Base-by-base conservation (phyloP, 108 stramenopile genomes). In the Schizochytrium sp. region DNA sequence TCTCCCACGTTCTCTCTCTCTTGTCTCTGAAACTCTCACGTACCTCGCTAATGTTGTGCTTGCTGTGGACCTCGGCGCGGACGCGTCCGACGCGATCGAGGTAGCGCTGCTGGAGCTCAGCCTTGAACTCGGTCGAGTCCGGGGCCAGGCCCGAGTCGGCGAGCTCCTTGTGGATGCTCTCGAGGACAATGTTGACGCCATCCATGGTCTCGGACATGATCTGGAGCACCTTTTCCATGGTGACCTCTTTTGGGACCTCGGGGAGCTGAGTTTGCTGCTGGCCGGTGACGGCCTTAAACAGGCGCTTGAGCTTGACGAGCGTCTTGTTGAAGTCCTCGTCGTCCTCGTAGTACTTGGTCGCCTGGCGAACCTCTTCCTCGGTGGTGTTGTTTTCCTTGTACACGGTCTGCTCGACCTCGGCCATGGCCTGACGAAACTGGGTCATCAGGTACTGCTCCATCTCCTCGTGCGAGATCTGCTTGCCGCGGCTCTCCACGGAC, bases 321-420 rank as follows among this genome's bases (percentile, higher is more conserved):
- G 76, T 53, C 76, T 83, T 47, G 48, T 83, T 83, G 28, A 83
- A 83, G 51, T 83, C 76, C 51, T 47, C 48, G 76, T 83, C 76
- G 51, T 83, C 51, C 25, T 83, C 76, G 76, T 83, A 83, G 76
- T 45, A 83, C 45, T 10, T 18, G 51, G 76, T 53, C 18, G 76
- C 76, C 45, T 4, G 48, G 76, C 76, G 76, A 12, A 83, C 76
- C 18, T 83, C 76, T 12, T 83, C 76, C 76, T 83, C 76, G 76
- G 76, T 83, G 76, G 76, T 83, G 76, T 83, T 83, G 51, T 53
- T 53, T 53, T 83, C 76, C 76, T 45, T 83, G 76, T 83, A 83
- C 76, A 83, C 76, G 51, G 48, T 83, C 76, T 83, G 76, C 76
- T 83, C 76, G 23, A 83, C 76, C 76, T 83, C 76, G 25, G 76